Conservation (phyloP, 2,329 filamentous ascomycete species). For the Xylariales sp. region DNA sequence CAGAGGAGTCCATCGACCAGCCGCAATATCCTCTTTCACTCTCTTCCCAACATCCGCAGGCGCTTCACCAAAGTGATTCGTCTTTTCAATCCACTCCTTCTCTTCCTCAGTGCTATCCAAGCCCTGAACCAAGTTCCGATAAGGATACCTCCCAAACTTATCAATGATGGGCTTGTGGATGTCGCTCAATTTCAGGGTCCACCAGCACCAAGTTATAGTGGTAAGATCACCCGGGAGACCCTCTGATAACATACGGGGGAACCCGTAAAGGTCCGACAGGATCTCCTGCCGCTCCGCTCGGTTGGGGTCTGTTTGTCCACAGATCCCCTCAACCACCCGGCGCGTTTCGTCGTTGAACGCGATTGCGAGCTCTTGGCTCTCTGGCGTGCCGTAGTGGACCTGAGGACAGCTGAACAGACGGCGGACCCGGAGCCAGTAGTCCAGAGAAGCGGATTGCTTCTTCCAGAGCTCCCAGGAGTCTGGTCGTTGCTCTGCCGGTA, state of each 20-base stretch:
- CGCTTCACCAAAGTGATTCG: neutral
- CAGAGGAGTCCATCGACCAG: constrained; percentile 18
- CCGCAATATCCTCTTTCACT: constrained; percentile 9
- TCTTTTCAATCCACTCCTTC: constrained; percentile 14
- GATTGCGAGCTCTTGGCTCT: constrained; percentile 7
- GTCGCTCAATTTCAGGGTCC: constrained; percentile 20
- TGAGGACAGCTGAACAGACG: constrained; percentile 18
- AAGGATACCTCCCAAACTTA: constrained; percentile 23
- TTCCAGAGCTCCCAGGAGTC: constrained; percentile 14
- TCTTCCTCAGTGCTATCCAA: constrained; percentile 18
- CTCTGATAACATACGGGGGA: constrained; percentile 12
- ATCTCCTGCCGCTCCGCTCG: constrained; percentile 11
- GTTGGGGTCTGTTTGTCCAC: constrained; percentile 14
- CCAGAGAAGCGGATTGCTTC: constrained; percentile 12
- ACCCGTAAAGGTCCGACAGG: constrained; percentile 15
- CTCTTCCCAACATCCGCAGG: constrained; percentile 11
- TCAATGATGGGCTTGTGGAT: constrained; percentile 21
- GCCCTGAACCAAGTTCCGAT: constrained; percentile 18
- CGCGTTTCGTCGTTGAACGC: constrained; percentile 17
- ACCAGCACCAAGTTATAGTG: constrained; percentile 13
- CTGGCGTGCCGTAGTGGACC: constrained; percentile 22
- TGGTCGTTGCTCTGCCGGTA: constrained; percentile 13
- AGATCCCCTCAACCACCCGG: constrained; percentile 13
- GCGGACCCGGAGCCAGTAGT: constrained; percentile 20
- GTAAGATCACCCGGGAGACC: constrained; percentile 12